Evolutionary conservation across 2,329 filamentous ascomycete species (phyloP), one percentile per base, ranked within the genome.

Genomic region (Alternaria triticimaculans): DNA sequence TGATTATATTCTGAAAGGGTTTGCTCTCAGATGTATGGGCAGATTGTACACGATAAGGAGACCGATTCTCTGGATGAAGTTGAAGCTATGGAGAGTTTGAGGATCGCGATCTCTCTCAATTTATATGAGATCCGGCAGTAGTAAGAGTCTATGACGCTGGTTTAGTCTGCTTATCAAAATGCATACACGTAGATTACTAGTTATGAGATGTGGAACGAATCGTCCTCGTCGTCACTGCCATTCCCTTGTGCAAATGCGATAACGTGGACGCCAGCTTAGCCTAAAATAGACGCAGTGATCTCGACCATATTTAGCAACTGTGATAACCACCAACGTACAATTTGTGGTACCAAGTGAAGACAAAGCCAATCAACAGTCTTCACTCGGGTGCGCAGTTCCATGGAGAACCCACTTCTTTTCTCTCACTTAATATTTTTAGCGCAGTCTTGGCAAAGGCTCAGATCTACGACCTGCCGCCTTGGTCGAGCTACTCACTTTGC

Each of bases 271-370:
- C n/a, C 37, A 18, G 4, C n/a, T 41, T 18, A 2, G 15, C n/a
- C 37, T 41, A 1, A 0, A 18, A 18, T 3, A 10, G 9, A 9
- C 37, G 15, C 37, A 41, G 15, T 18, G 15, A 18, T 6, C 0
- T 10, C 3, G n/a, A 18, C 9, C 37, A 11, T 41, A 0, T 4
- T 18, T 18, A 1, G 10, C 33, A 41, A 41, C 4, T 10, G 2
- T n/a, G 2, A n/a, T n/a, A 1, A 41, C 4, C 37, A 10, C 37
- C 37, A 41, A 41, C 4, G 15, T 41, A n/a, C 7, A 10, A 10
- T 0, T 18, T 18, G 15, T 18, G 4, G 1, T 10, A 41, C 9
- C 15, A 1, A 9, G 8, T 41, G 1, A 41, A 41, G 2, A 1
- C 5, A 41, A 18, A 41, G 8, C 37, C 9, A 9, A 37, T 37